Evolutionary conservation across 768 basidiomycete species (phyloP), one percentile per base, ranked within the genome.

Genomic region (Boletus pseudopeckii): DNA sequence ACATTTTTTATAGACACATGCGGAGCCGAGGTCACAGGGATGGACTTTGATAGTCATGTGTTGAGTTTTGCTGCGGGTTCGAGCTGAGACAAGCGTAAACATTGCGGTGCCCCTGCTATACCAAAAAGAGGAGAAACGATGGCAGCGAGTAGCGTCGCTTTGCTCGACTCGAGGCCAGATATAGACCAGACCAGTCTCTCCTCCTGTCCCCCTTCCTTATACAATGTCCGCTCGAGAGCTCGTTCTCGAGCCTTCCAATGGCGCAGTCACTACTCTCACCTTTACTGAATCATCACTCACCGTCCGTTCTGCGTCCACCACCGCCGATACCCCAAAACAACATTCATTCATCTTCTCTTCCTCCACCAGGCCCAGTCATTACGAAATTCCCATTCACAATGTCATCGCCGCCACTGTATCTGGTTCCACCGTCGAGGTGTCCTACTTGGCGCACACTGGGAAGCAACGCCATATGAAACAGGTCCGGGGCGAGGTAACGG

Each of bases 401-500:
- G 77, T 92, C 47, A 65, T 92, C 18, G 75, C 75, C 50, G 83
- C 82, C 1, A 73, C 68, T 32, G 66, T 78, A 28, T 62, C 69
- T 9, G 66, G 70, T 24, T 64, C 63, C 10, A 54, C 58, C 9
- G 61, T 88, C 10, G 70, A 80, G 41, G 68, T 88, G 8, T 75
- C 80, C 15, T 82, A 82, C 58, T 57, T 90, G 40, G 70, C 67
- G 0, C 78, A 75, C 58, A 72, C 71, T 51, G 75, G 75, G 56
- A 76, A 75, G 43, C 68, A 63, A 2, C 58, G 66, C 24, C 65
- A 70, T 34, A 72, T 64, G 56, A 22, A 50, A 1, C 61, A 75
- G 24, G 45, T 82, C 37, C 72, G 72, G 15, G 84, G 84, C 6
- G 62, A 72, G 10, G 69, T 77, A 7, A 50, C 67, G 28, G 69